These are phyloP conservation scores for Nepenthes gracilis DNA, from an alignment of 148 eudicot genomes.

Conservation along the genomic window DNA sequence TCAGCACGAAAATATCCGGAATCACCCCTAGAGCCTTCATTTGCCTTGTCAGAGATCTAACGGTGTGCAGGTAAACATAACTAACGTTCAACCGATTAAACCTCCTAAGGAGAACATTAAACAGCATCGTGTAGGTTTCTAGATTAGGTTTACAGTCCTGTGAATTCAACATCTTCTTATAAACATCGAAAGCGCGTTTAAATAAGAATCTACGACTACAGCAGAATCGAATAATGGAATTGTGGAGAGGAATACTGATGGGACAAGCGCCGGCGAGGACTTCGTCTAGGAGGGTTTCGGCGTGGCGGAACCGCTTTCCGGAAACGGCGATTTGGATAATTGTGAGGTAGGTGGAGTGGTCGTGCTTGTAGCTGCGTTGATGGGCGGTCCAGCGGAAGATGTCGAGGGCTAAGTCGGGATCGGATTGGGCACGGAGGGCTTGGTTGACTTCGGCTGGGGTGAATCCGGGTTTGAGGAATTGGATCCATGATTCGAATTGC, in stretches of 20 bases:
- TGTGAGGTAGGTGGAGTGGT: conserved; percentile 54
- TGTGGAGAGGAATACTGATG: conserved; percentile 38
- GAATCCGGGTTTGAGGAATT: conserved; percentile 69
- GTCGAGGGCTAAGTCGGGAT: conserved; percentile 79
- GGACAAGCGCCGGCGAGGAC: conserved; percentile 79
- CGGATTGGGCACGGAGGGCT: conserved; percentile 55
- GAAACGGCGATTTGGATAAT: conserved; percentile 44
- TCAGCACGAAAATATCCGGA: conserved; percentile 59
- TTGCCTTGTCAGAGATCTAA: conserved; percentile 54
- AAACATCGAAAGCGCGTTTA: conserved; percentile 67
- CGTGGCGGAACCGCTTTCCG: conserved; percentile 34
- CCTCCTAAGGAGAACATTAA: conserved; percentile 37
- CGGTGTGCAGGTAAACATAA: conserved; percentile 58
- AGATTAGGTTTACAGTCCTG: conserved; percentile 40
- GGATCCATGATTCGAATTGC: conserved; percentile 71
- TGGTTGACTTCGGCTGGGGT: conserved; percentile 50
- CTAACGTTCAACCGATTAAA: conserved; percentile 60
- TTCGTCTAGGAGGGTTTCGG: conserved; percentile 59
- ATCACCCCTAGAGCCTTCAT: conserved; percentile 81
- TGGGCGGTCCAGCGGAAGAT: conserved; percentile 87
- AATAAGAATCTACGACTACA: conserved; percentile 46
- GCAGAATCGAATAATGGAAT: conserved; percentile 54
- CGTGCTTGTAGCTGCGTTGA: conserved; percentile 61
- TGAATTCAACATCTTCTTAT: conserved; percentile 50
- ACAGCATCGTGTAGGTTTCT: conserved; percentile 63